Conservation (phyloP, 306 rosid species). For the Potentilla sterilis region DNA sequence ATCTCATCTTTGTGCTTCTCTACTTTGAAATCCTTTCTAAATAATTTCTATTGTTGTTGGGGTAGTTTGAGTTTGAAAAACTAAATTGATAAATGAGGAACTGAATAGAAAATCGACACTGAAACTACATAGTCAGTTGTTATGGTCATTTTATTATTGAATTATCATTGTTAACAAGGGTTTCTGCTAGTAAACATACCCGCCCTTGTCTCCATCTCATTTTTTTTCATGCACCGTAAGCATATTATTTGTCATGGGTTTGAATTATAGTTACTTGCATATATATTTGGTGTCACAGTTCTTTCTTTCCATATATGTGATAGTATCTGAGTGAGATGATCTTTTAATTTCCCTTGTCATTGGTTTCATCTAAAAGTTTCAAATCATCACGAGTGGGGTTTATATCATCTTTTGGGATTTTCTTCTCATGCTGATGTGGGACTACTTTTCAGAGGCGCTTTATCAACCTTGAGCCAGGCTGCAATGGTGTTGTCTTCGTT, state of each 20-base stretch:
- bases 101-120: neutral
- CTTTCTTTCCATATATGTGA: neutral
- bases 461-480: slow-evolving; percentile 79
- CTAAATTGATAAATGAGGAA: neutral
- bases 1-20: neutral
- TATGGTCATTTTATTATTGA: neutral
- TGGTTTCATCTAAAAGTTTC: neutral
- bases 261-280: neutral
- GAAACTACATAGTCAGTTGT: neutral
- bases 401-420: slow-evolving; percentile 3
- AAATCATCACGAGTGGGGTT: neutral
- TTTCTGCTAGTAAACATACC: neutral
- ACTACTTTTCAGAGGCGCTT: slow-evolving; percentile 60
- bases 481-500: slow-evolving; percentile 84
- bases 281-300: neutral
- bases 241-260: neutral
- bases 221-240: neutral
- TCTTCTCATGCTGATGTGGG: slow-evolving; percentile 17
- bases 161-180: neutral
- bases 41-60: neutral
- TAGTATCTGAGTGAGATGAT: neutral
- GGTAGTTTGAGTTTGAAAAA: neutral
- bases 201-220: neutral
- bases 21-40: neutral
- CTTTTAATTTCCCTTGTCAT: neutral